Evolutionary conservation across 495 filamentous ascomycete genomes (phyloP).

Genomic region (Recurvomyces mirabilis): DNA sequence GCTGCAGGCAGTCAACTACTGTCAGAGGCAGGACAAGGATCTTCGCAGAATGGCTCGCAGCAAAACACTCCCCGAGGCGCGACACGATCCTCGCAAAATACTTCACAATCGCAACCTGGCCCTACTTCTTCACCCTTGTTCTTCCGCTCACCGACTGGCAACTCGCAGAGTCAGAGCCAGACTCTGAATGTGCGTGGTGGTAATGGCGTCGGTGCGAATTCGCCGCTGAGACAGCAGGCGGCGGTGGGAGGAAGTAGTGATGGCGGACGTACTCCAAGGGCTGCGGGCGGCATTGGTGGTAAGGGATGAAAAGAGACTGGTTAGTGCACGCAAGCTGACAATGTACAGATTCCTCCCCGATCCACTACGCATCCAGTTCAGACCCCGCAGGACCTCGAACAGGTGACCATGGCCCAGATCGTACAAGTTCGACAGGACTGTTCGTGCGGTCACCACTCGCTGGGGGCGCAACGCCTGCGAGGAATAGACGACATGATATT

Average conservation of each 20-base stretch:
- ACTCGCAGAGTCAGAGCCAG: constrained; percentile 15
- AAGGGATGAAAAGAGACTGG: constrained; percentile 20
- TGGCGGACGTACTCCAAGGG: constrained; percentile 65
- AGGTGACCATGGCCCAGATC: constrained; percentile 43
- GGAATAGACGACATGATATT: constrained; percentile 64
- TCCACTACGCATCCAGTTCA: constrained; percentile 78
- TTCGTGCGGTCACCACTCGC: constrained; percentile 62
- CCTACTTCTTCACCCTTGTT: constrained; percentile 71
- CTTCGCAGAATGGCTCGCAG: constrained; percentile 25
- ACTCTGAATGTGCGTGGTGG: constrained; percentile 34
- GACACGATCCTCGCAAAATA: constrained; percentile 7
- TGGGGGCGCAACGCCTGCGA: constrained; percentile 37
- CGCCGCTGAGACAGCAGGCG: constrained; percentile 46
- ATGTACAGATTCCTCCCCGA: constrained; percentile 69
- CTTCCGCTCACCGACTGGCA: constrained; percentile 64
- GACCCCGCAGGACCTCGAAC: constrained; percentile 49
- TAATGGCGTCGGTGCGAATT: constrained; percentile 49
- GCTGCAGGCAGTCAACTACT: constrained; percentile 36
- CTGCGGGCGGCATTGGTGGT: constrained; percentile 57
- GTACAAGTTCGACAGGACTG: constrained; percentile 74
- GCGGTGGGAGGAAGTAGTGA: constrained; percentile 43
- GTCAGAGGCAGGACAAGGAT: constrained; percentile 35
- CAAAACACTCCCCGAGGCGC: constrained; percentile 17
- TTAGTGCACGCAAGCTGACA: neutral
- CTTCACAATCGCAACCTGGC: constrained; percentile 17